Percentiles rank a stretch among this genome's conserved stretches.
These are phyloP conservation scores for Achlya hypogyna DNA, from an alignment of 352 stramenopile genomes.

Conservation along the genomic window DNA sequence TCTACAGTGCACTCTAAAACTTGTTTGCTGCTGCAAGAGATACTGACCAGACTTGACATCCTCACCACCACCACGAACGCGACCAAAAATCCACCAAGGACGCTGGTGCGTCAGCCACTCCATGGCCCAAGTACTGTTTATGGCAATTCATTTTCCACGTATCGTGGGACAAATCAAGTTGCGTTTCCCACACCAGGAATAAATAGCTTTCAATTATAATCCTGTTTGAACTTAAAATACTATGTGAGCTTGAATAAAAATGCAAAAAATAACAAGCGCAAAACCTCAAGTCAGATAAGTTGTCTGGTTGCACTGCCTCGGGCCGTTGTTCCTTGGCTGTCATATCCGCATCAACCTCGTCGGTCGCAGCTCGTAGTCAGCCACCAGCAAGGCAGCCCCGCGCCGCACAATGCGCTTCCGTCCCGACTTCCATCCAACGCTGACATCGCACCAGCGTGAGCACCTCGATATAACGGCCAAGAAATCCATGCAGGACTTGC, in stretches of 20 bases:
- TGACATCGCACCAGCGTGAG: not conserved
- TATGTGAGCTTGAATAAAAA: not conserved
- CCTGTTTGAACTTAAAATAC: not conserved
- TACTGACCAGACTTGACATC: too few relatives aligned
- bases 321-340: too few relatives aligned
- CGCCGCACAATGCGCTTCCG: constrained; percentile 5
- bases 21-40: too few relatives aligned
- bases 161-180: not conserved
- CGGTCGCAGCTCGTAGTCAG: too few relatives aligned
- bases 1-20: too few relatives aligned
- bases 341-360: too few relatives aligned
- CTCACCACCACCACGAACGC: too few relatives aligned
- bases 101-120: too few relatives aligned
- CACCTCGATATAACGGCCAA: not conserved
- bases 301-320: too few relatives aligned
- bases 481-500: constrained; percentile 4
- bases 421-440: constrained; percentile 6
- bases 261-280: too few relatives aligned
- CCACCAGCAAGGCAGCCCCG: not conserved
- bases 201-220: not conserved
- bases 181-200: not conserved
- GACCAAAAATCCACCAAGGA: too few relatives aligned
- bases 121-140: not conserved
- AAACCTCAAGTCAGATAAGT: too few relatives aligned
- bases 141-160: not conserved